These are phyloP conservation scores for Testicularia cyperi DNA, from an alignment of 1,284 basidiomycete species.

Conservation along the genomic window DNA sequence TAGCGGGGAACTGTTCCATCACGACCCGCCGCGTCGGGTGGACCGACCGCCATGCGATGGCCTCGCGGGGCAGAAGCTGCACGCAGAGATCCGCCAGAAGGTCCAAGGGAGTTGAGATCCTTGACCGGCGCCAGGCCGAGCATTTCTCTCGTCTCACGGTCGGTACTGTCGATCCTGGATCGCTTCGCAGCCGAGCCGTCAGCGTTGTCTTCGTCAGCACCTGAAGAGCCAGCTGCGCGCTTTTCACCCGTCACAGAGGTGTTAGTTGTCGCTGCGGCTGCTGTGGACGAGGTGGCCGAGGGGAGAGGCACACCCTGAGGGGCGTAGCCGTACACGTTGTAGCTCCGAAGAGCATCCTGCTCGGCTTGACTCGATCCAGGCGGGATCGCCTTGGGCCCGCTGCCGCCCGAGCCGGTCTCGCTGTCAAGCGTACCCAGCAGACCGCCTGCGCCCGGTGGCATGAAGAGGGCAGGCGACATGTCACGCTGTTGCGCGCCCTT, in stretches of 20 bases:
- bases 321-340: slow-evolving; percentile 46
- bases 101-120: slow-evolving; percentile 54
- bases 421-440: slow-evolving; percentile 18
- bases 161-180: slow-evolving; percentile 23
- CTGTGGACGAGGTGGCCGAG: not conserved
- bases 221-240: not conserved
- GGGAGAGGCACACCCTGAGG: slow-evolving; percentile 49
- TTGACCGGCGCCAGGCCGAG: slow-evolving; percentile 50
- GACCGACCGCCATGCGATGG: slow-evolving; percentile 30
- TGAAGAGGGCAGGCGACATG: slow-evolving; percentile 30
- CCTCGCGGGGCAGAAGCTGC: slow-evolving; percentile 44
- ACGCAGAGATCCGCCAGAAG: slow-evolving; percentile 40
- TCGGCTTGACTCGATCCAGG: slow-evolving; percentile 45
- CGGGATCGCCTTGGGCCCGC: slow-evolving; percentile 35
- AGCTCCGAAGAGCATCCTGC: slow-evolving; percentile 42
- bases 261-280: not conserved
- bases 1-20: slow-evolving; percentile 46
- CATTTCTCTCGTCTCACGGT: slow-evolving; percentile 11
- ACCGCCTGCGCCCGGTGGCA: slow-evolving; percentile 39
- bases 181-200: slow-evolving; percentile 23
- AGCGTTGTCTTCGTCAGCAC: slow-evolving; percentile 9
- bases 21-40: slow-evolving; percentile 33
- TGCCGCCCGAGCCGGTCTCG: slow-evolving; percentile 1
- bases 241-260: slow-evolving; percentile 26
- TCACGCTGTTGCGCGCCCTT: slow-evolving; percentile 27